Evolutionary conservation across 331 rosid species (phyloP).

Genomic region (Quercus lobata): DNA sequence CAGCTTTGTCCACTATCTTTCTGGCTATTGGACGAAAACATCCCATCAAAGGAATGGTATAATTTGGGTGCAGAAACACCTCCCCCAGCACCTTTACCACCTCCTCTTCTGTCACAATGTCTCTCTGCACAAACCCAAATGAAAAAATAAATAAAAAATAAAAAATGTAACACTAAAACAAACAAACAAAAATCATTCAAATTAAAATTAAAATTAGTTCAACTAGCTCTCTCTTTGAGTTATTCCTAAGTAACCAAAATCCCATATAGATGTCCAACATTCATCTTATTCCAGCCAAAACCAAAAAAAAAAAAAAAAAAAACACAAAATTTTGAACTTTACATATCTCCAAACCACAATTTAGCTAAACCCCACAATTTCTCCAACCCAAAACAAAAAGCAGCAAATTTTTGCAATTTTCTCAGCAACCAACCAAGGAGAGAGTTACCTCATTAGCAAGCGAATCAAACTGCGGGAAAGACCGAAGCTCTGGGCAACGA

Average conservation of each 20-base stretch:
- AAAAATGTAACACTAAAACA: background rate
- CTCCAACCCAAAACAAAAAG: background rate
- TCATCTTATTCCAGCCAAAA: too few relatives aligned
- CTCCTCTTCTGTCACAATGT: slow-evolving; percentile 52
- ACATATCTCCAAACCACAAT: background rate
- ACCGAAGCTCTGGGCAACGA: slow-evolving; percentile 66
- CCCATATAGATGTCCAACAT: too few relatives aligned
- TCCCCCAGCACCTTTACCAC: slow-evolving; percentile 48
- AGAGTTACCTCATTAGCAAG: slow-evolving; percentile 38
- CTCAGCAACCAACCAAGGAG: background rate
- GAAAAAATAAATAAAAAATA: background rate
- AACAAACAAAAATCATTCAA: background rate
- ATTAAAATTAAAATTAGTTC: background rate
- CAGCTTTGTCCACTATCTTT: slow-evolving; percentile 49
- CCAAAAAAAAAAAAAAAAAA: too few relatives aligned
- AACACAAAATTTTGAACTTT: background rate
- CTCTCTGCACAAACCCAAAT: slow-evolving; percentile 32
- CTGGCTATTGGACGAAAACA: slow-evolving; percentile 63
- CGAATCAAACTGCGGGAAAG: slow-evolving; percentile 30
- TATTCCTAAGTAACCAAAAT: too few relatives aligned
- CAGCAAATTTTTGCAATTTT: background rate
- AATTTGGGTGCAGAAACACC: slow-evolving; percentile 61
- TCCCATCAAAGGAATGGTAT: slow-evolving; percentile 64
- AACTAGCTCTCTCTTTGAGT: background rate
- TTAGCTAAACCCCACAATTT: background rate